These are phyloP conservation scores for Nitzschia putrida DNA, from an alignment of 108 stramenopile genomes.

Conservation along the genomic window DNA sequence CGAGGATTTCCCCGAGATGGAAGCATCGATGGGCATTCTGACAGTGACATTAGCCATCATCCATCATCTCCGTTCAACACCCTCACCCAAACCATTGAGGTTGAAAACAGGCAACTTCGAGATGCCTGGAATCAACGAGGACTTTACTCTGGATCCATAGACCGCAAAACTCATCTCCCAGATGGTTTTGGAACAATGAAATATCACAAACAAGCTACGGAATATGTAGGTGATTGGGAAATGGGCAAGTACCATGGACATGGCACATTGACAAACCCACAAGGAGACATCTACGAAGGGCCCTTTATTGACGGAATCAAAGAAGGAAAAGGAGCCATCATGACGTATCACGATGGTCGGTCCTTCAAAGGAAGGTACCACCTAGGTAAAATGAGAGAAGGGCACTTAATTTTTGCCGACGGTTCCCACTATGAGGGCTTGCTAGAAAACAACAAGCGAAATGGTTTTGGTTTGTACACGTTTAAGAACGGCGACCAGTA, in stretches of 20 bases:
- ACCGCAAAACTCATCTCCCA: constrained; percentile 12
- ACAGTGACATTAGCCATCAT: neutral
- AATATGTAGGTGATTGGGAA: constrained; percentile 21
- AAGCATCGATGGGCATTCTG: neutral
- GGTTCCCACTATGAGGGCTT: constrained; percentile 34
- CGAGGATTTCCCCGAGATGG: constrained; percentile 8
- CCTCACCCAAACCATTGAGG: constrained; percentile 7
- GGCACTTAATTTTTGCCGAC: constrained; percentile 14
- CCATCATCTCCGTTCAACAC: neutral
- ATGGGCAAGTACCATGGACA: constrained; percentile 22
- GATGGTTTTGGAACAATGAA: constrained; percentile 23
- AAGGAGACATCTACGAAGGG: constrained; percentile 16
- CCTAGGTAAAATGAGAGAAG: constrained; percentile 25
- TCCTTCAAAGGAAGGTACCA: constrained; percentile 29
- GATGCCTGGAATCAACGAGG: constrained; percentile 13
- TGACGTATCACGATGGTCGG: constrained; percentile 18
- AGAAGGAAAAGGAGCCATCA: constrained; percentile 12
- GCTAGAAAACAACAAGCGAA: constrained; percentile 19
- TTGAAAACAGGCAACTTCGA: neutral
- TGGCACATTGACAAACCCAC: neutral
- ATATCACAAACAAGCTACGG: neutral
- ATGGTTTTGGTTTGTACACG: constrained; percentile 24
- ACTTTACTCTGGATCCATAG: constrained; percentile 15
- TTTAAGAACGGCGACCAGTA: constrained; percentile 17
- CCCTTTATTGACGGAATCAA: constrained; percentile 15